Base-by-base conservation (phyloP, 768 basidiomycete species). In the Mycena maculata region DNA sequence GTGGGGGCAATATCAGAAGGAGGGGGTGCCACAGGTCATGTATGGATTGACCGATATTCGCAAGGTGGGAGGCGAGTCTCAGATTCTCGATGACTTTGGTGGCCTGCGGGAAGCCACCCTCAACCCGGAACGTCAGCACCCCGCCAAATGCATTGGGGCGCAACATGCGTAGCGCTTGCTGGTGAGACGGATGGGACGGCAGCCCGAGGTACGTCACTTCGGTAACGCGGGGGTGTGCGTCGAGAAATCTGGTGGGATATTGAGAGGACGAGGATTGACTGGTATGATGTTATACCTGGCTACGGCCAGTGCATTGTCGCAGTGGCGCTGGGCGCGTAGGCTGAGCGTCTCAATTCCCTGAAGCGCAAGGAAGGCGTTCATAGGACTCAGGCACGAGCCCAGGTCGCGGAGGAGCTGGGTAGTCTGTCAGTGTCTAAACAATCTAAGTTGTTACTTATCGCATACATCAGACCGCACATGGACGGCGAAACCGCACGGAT, bases 181-280 rank as follows among this genome's bases (percentile, higher is more conserved):
- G 78, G 76, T 95, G 84, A 28, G 87, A 89, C 1, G 82, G 75
- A 75, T 95, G 94, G 2, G 75, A 76, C 52, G 79, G 75, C 1
- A 93, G 84, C 4, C 94, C 94, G 48, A 89, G 84, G 73, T 94
- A 95, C 0, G 88, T 88, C 3, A 94, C 90, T 91, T 90, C 93
- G 4, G 86, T 78, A 27, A 95, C 85, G 33, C 85, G 83, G 15
- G 87, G 85, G 74, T 94, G 88, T 50, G 85, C 77, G 72, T 88
- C 82, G 30, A 94, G 85, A 81, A 85, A 91, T 45, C 80, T 82
- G 56, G 3, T n/a, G 3, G n/a, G 30, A 22, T 31, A 12, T 27
- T 36, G n/a, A 2, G 7, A 31, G 16, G 31, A 52, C 50, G 9
- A 31, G 11, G n/a, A 36, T 36, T 36, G 8, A 36, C 33, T 13